Evolutionary conservation across 2,329 filamentous ascomycete genomes (phyloP), one percentile per base, ranked within the genome.

Genomic region (Gnomoniopsis sp.): DNA sequence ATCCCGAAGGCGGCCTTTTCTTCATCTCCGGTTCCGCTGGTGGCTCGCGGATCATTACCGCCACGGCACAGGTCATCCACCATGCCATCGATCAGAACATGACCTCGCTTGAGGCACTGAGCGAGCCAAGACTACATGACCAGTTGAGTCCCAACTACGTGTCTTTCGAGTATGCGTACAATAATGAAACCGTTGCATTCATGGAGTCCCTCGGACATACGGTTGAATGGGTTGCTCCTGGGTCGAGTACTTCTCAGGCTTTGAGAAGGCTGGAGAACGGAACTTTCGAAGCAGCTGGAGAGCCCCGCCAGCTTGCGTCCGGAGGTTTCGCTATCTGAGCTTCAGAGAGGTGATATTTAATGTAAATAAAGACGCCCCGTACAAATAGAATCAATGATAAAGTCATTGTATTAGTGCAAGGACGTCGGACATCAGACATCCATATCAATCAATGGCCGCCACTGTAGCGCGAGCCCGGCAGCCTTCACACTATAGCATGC

Each of bases 11-110:
- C 19, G 80, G 77, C 1, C 79, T 96, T 1, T 88, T 87, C 68
- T 83, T 89, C 58, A 77, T 85, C 56, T 81, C 90, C 8, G 91
- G 91, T 44, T 88, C 90, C 0, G 90, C 91, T 0, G 92, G 92
- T 34, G 92, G 91, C 3, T 90, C 86, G 21, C 83, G 90, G 30
- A 96, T 96, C 75, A 91, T 93, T 69, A 93, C 90, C 0, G 76
- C 89, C 3, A 93, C 89, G 0, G 80, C 91, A 8, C 90, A 91
- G 69, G 86, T 87, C 43, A 75, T 92, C 6, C 88, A 90, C 74
- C 83, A 91, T 67, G 79, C 90, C 6, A 75, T 96, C 2, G 88
- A 93, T 66, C 80, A 85, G 62, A 69, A 66, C 15, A 76, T 87
- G 72, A 83, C 80, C 0, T 79, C 87, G 6, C 71, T 75, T 0